These are phyloP conservation scores for Nothophytophthora sp. DNA, from an alignment of 352 stramenopile genomes.

Conservation along the genomic window DNA sequence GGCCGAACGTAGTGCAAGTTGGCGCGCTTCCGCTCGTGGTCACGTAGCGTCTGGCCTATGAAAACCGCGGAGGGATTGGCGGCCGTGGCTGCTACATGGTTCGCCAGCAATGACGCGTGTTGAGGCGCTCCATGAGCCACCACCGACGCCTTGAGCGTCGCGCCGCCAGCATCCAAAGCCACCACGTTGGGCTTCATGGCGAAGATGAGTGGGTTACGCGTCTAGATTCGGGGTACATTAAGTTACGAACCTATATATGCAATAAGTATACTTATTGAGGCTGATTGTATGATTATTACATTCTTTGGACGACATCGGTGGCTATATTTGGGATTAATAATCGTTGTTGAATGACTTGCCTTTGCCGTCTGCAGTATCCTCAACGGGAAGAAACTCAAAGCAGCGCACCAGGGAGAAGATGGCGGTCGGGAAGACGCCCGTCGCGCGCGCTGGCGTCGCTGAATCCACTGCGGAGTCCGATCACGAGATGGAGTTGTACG, in stretches of 20 bases:
- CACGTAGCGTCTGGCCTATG: conserved; percentile 50
- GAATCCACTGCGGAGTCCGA: not conserved
- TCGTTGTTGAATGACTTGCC: not conserved
- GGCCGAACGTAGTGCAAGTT: conserved; percentile 49
- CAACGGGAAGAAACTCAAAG: conserved; percentile 4
- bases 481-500: conserved; percentile 30
- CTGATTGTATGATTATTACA: too few species aligned
- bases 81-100: conserved; percentile 43
- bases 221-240: too few species aligned
- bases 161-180: conserved; percentile 58
- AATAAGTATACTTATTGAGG: not conserved
- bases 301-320: too few species aligned
- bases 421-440: not conserved
- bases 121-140: conserved; percentile 9
- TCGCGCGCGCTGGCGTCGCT: not conserved
- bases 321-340: too few species aligned
- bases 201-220: too few species aligned
- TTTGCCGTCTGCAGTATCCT: not conserved
- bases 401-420: conserved; percentile 3
- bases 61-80: conserved; percentile 17
- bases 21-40: conserved; percentile 53
- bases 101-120: conserved; percentile 32
- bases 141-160: conserved; percentile 64
- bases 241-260: not conserved
- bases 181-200: conserved; percentile 42